A percentile compares a stretch with the other conserved stretches of the same genome.
Conservation (phyloP, 441 rosid genomes). For the Populus tomentosa region DNA sequence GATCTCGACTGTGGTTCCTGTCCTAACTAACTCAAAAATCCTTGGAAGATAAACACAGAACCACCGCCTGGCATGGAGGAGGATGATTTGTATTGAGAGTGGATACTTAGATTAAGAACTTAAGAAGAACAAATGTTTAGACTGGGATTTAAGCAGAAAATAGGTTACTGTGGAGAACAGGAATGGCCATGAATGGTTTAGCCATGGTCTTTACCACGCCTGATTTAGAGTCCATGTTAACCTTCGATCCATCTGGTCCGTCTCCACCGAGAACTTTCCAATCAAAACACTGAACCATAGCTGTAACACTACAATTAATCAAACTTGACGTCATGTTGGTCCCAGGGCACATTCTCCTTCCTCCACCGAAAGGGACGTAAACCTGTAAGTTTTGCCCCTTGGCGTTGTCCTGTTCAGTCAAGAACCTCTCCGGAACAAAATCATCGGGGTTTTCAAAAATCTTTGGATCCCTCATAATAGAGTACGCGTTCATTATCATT, state of each 20-base stretch:
- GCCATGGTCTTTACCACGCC: conserved; percentile 5
- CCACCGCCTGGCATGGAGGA: too few relatives aligned
- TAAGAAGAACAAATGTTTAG: too few relatives aligned
- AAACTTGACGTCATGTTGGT: conserved; percentile 20
- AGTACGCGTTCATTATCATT: conserved; percentile 22
- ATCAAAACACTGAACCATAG: conserved; percentile 13
- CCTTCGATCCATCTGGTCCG: neutral
- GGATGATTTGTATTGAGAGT: too few relatives aligned
- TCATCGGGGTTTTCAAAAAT: conserved; percentile 27
- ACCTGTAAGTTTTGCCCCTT: neutral
- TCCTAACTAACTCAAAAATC: too few relatives aligned
- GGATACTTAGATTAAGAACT: too few relatives aligned
- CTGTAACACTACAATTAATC: neutral
- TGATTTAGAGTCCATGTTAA: neutral
- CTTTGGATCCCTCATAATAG: conserved; percentile 34
- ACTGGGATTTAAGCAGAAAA: too few relatives aligned
- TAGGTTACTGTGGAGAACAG: too few relatives aligned
- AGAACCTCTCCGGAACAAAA: conserved; percentile 37
- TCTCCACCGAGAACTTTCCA: neutral
- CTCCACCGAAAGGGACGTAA: conserved; percentile 29
- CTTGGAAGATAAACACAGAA: too few relatives aligned
- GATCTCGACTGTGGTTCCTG: too few relatives aligned
- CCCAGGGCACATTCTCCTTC: conserved; percentile 37
- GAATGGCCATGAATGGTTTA: neutral
- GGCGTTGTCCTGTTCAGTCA: neutral